Base-by-base conservation (phyloP, 192 early-diverging fungal genomes). In the Coemansia sp. region DNA sequence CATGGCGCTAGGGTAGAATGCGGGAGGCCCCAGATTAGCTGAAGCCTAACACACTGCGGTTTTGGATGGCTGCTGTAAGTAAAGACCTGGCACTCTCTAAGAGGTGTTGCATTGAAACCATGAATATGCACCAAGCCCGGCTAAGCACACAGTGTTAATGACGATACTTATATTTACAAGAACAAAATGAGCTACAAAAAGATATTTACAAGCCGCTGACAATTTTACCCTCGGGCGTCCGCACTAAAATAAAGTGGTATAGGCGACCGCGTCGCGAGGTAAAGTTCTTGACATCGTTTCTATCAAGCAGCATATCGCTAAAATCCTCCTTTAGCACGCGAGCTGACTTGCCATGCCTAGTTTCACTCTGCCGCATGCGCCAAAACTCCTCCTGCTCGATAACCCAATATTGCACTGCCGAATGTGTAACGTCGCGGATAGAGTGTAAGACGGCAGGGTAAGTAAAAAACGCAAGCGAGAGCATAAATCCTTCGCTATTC, bases 381-480 rank as follows among this genome's bases (percentile, higher is more conserved):
- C 81, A 84, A 33, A 66, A 84, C 57, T 84, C 81, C 46, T 84
- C 81, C n/a, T 84, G 81, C 41, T 84, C 81, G 29, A 84, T 44
- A 8, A 84, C 74, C 81, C 81, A 84, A 38, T 84, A 84, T 53
- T 79, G 77, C 12, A 84, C 74, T 16, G 77, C 77, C 44, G 65
- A 41, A 39, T 84, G 71, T 4, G 61, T 76, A 22, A 84, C 55
- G 34, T 84, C 81, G 43, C 81, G 77, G 0, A 79, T 76, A 20
- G 81, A 84, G 31, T 84, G 81, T 11, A 62, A 58, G 3, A 84
- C 74, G 5, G 81, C 81, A 1, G 81, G 81, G n/a, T 84, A 84
- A 1, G 70, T 24, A 43, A 84, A 84, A 43, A 84, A 84, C 9
- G 77, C 61, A 2, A 84, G 33, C 22, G 77, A 55, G 41, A 84